A percentile compares a stretch with the other conserved stretches of the same genome.
Evolutionary conservation across 768 basidiomycete genomes (phyloP).

Genomic region (Clathrus columnatus): DNA sequence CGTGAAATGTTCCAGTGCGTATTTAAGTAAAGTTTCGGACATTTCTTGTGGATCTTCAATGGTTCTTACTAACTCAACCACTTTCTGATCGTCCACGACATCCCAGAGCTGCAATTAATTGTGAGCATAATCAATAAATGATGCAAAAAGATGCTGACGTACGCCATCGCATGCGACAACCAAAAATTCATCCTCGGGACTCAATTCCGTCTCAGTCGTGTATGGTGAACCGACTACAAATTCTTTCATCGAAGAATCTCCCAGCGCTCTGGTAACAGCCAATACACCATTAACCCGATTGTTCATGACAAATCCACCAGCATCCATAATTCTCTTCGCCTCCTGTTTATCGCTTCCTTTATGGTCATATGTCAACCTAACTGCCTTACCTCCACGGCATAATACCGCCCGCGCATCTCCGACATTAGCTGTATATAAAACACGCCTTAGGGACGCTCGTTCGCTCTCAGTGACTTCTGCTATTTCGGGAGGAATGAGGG

Average conservation of each 20-base stretch:
- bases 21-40: slow-evolving; percentile 61
- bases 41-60: slow-evolving; percentile 76
- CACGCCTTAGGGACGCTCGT: slow-evolving; percentile 49
- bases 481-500: slow-evolving; percentile 30
- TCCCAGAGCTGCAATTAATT: slow-evolving; percentile 75
- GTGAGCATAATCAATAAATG: slow-evolving; percentile 11
- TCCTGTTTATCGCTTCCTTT: slow-evolving; percentile 97
- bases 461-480: slow-evolving; percentile 20
- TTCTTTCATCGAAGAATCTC: slow-evolving; percentile 98
- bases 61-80: slow-evolving; percentile 74
- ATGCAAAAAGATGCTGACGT: slow-evolving; percentile 26
- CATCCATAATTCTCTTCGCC: slow-evolving; percentile 94
- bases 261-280: slow-evolving; percentile 91
- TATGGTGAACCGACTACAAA: slow-evolving; percentile 97
- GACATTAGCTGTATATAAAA: slow-evolving; percentile 92
- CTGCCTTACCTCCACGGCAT: slow-evolving; percentile 81
- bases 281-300: slow-evolving; percentile 94
- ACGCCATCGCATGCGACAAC: slow-evolving; percentile 98
- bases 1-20: slow-evolving; percentile 82
- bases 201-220: slow-evolving; percentile 93
- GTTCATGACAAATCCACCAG: slow-evolving; percentile 98
- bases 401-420: slow-evolving; percentile 95
- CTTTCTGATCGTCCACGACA: slow-evolving; percentile 83
- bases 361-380: slow-evolving; percentile 95
- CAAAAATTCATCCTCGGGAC: slow-evolving; percentile 86